phyloP scores from a whole-genome alignment of 371 early-diverging fungal species.

The Lichtheimia ramosa region DNA sequence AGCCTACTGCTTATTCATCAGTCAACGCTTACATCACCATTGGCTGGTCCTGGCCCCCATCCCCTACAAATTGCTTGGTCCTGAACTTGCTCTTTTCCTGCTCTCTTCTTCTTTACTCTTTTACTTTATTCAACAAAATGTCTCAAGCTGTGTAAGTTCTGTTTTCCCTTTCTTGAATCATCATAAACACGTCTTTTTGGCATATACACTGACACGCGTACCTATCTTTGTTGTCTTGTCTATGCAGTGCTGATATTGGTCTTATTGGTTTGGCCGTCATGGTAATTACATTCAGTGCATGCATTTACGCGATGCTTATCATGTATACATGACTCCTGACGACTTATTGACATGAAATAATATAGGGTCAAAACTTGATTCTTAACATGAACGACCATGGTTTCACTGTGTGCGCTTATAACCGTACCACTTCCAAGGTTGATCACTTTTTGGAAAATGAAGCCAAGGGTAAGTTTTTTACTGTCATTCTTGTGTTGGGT shows the following conservation, averaged over 20 bases:
- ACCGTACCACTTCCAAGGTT: slow-evolving; percentile 96
- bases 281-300: slow-evolving; percentile 57
- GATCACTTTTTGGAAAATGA: slow-evolving; percentile 92
- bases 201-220: neutral
- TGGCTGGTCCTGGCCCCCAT: slow-evolving; percentile 4
- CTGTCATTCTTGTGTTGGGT: neutral
- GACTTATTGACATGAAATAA: neutral
- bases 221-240: neutral
- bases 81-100: neutral
- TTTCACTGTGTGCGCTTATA: slow-evolving; percentile 92
- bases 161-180: neutral
- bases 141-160: slow-evolving; percentile 23
- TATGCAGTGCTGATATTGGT: slow-evolving; percentile 93
- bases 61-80: slow-evolving; percentile 10
- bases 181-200: too few relatives aligned
- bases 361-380: slow-evolving; percentile 96
- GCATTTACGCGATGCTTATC: neutral
- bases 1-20: slow-evolving; percentile 11
- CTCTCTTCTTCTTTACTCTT: slow-evolving; percentile 15
- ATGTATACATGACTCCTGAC: neutral
- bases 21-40: slow-evolving; percentile 20
- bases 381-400: slow-evolving; percentile 98
- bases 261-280: slow-evolving; percentile 99
- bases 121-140: slow-evolving; percentile 11
- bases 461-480: slow-evolving; percentile 80